Evolutionary conservation across 2,329 filamentous ascomycete genomes (phyloP).

Genomic region (Scortechinia acanthostroma): DNA sequence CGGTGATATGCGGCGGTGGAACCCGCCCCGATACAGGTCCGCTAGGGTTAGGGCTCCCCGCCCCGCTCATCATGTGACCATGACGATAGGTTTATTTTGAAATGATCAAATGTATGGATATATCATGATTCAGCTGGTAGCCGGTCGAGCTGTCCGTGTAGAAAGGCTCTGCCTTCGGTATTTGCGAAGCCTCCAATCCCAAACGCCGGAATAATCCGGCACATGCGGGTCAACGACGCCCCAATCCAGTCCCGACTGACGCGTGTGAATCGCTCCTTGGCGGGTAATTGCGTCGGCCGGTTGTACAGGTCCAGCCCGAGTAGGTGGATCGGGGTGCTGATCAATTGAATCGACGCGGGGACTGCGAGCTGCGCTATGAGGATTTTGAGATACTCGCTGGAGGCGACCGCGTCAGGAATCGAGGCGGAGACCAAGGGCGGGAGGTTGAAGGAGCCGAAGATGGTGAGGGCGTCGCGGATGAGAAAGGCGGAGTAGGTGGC

Average conservation of each 20-base stretch:
- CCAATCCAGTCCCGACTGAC: neutral
- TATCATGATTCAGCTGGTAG: too few relatives aligned
- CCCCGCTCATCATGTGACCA: too few relatives aligned
- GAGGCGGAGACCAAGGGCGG: slow-evolving; percentile 13
- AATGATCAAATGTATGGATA: too few relatives aligned
- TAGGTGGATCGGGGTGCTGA: slow-evolving; percentile 18
- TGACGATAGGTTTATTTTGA: too few relatives aligned
- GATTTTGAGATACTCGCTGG: slow-evolving; percentile 13
- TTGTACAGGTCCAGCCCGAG: slow-evolving; percentile 13
- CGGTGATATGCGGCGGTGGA: too few relatives aligned
- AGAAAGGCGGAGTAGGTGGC: slow-evolving; percentile 11
- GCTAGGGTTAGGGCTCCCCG: too few relatives aligned
- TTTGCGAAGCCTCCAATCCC: neutral
- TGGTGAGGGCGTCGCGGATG: slow-evolving; percentile 17
- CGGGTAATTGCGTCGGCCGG: slow-evolving; percentile 3
- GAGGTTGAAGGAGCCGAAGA: slow-evolving; percentile 20
- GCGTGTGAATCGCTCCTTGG: neutral
- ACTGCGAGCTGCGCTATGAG: slow-evolving; percentile 17
- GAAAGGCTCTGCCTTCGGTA: neutral
- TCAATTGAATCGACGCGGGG: slow-evolving; percentile 17
- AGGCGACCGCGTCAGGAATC: slow-evolving; percentile 13
- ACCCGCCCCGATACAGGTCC: too few relatives aligned
- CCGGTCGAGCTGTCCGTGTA: neutral
- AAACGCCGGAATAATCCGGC: slow-evolving; percentile 1
- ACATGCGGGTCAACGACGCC: neutral